These are phyloP conservation scores for Microthyrium microscopicum DNA, from an alignment of 2,329 filamentous ascomycete genomes.

Conservation along the genomic window DNA sequence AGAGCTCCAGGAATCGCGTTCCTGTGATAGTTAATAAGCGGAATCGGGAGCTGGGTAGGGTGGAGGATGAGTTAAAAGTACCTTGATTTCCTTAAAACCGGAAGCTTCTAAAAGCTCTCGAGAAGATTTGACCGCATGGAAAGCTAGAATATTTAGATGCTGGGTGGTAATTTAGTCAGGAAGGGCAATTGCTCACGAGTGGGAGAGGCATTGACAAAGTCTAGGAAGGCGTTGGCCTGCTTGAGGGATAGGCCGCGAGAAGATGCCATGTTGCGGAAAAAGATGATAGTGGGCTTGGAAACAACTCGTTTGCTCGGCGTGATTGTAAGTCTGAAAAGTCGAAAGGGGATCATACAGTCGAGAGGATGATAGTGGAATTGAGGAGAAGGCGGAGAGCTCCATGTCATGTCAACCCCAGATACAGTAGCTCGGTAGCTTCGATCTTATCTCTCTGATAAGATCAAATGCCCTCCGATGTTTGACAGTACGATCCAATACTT, in stretches of 20 bases:
- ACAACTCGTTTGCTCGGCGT: no score
- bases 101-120: constrained; percentile 61
- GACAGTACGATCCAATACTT: no score
- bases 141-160: constrained; percentile 42
- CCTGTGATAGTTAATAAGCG: constrained; percentile 25
- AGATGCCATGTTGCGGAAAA: constrained; percentile 1
- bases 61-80: no score
- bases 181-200: constrained; percentile 48
- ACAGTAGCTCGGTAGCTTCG: no score
- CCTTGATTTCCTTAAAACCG: constrained; percentile 72
- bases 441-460: no score
- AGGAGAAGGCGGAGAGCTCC: no score
- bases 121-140: constrained; percentile 77
- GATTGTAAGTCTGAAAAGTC: no score
- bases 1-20: constrained; percentile 76
- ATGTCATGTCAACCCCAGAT: no score
- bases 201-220: constrained; percentile 87
- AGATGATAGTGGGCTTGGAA: neutral
- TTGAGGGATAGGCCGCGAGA: constrained; percentile 22
- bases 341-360: no score
- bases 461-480: no score
- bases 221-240: constrained; percentile 64
- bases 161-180: neutral
- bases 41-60: neutral
- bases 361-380: no score